phyloP scores from a whole-genome alignment of 2,329 filamentous ascomycete species.

The Fusarium duplospermum region DNA sequence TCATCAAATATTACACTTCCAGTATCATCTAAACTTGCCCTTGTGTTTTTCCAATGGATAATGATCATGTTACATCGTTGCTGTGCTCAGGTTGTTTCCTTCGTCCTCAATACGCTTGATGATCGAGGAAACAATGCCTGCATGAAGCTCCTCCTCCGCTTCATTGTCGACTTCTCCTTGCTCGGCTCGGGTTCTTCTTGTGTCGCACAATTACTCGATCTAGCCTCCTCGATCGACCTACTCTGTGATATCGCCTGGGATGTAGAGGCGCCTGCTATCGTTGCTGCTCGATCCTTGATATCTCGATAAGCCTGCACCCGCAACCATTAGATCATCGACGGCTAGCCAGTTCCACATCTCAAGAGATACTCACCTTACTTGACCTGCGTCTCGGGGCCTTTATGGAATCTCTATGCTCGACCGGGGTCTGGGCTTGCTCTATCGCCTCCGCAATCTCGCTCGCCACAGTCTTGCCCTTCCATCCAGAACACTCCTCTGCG shows the following conservation, averaged over 20 bases:
- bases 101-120: not conserved
- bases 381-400: conserved; percentile 27
- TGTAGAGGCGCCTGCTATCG: not conserved
- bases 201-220: not conserved
- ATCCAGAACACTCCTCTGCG: conserved; percentile 77
- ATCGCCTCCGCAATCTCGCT: conserved; percentile 64
- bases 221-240: not conserved
- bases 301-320: conserved; percentile 21
- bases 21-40: not conserved
- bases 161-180: conserved; percentile 36
- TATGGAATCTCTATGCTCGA: conserved; percentile 9
- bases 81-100: not conserved
- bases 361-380: conserved; percentile 24
- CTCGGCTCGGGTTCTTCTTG: not conserved
- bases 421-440: conserved; percentile 3
- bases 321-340: not conserved
- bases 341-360: too few species aligned
- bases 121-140: conserved; percentile 53
- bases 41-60: not conserved
- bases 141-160: conserved; percentile 60
- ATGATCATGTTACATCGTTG: not conserved
- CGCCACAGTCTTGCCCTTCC: conserved; percentile 75
- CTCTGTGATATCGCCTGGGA: not conserved
- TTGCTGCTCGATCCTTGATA: not conserved
- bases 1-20: not conserved